Percentiles rank a stretch among this genome's conserved stretches.
Evolutionary conservation across 441 rosid genomes (phyloP).

Genomic region (Macaranga tanarius): DNA sequence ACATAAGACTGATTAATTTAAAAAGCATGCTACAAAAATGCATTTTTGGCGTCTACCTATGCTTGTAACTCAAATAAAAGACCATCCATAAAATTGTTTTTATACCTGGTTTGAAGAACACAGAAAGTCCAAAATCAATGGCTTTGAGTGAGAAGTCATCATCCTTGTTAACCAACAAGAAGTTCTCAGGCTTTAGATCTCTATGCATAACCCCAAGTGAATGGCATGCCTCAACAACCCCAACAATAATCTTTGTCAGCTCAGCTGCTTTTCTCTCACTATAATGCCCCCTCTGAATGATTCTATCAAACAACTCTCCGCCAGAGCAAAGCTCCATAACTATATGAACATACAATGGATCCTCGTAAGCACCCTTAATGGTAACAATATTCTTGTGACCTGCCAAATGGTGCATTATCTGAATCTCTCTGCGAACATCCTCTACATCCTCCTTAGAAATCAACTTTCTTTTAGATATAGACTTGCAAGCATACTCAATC

Average conservation of each 20-base stretch:
- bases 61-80: not conserved
- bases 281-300: conserved; percentile 92
- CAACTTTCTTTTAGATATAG: conserved; percentile 88
- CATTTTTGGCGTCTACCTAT: not conserved
- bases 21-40: not conserved
- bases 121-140: conserved; percentile 96
- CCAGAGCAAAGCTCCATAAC: conserved; percentile 97
- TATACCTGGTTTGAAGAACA: conserved; percentile 94
- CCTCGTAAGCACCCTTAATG: conserved; percentile 95
- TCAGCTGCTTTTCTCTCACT: conserved; percentile 96
- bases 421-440: conserved; percentile 95
- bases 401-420: conserved; percentile 98
- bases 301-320: conserved; percentile 92
- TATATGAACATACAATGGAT: conserved; percentile 75
- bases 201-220: conserved; percentile 97
- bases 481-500: conserved; percentile 83
- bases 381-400: conserved; percentile 93
- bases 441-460: conserved; percentile 92
- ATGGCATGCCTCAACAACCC: conserved; percentile 95
- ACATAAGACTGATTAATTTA: not conserved
- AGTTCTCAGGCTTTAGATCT: conserved; percentile 94
- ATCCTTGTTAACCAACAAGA: conserved; percentile 91
- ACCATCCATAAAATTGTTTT: not conserved
- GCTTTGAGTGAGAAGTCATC: conserved; percentile 97
- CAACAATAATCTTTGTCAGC: conserved; percentile 81